A percentile compares a stretch with the other conserved stretches of the same genome.
Conservation (phyloP, 345 rosid genomes). For the Anacardium occidentale region DNA sequence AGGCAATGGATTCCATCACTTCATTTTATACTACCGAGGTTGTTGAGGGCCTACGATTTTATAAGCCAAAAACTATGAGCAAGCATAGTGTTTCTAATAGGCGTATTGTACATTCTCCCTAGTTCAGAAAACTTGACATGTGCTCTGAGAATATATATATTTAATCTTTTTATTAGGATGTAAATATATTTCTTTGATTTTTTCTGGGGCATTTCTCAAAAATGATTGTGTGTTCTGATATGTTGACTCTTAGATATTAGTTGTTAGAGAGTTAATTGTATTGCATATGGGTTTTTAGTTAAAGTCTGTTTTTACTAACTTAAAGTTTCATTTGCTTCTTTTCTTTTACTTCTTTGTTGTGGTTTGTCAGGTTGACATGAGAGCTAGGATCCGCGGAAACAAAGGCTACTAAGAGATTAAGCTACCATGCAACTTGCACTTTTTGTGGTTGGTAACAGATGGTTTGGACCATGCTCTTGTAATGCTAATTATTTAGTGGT, state of each 20-base stretch:
- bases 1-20: too few species aligned
- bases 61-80: too few species aligned
- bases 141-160: too few species aligned
- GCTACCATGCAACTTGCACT: not conserved
- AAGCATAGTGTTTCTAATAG: too few species aligned
- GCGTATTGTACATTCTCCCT: too few species aligned
- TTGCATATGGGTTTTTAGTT: not conserved
- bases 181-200: too few species aligned
- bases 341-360: too few species aligned
- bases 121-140: too few species aligned
- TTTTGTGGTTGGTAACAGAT: not conserved
- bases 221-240: not conserved
- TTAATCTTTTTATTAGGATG: too few species aligned
- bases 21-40: too few species aligned
- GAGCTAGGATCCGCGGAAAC: conserved; percentile 96
- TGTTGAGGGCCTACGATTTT: too few species aligned
- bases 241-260: not conserved
- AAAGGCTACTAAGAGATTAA: conserved; percentile 61
- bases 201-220: not conserved
- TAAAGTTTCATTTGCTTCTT: not conserved
- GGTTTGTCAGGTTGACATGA: conserved; percentile 84
- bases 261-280: not conserved
- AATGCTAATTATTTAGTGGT: not conserved
- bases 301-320: not conserved
- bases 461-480: not conserved